phyloP scores from a whole-genome alignment of 169 alveolate genomes.

The Plasmodium sp. region DNA sequence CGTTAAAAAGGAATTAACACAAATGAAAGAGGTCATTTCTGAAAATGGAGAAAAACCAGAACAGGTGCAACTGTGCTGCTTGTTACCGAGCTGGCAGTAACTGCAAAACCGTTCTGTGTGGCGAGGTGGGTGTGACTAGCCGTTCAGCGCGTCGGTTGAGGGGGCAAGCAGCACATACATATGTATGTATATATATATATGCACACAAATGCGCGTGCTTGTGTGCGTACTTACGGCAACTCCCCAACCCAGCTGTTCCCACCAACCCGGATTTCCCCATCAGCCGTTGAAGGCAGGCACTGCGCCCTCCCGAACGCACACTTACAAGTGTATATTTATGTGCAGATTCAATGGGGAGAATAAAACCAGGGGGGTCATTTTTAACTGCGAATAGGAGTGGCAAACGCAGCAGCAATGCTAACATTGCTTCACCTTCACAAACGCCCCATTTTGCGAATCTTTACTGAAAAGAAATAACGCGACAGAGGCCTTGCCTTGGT shows the following conservation, averaged over 20 bases:
- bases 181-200: background rate
- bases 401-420: background rate
- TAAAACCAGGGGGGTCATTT: background rate
- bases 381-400: background rate
- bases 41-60: background rate
- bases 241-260: background rate
- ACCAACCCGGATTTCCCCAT: background rate
- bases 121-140: background rate
- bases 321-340: background rate
- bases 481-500: background rate
- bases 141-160: background rate
- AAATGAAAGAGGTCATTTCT: background rate
- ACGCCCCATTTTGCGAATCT: background rate
- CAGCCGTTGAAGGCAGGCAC: background rate
- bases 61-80: background rate
- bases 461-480: background rate
- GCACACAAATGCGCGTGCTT: background rate
- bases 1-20: background rate
- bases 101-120: background rate
- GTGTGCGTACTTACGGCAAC: background rate
- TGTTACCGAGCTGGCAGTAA: background rate
- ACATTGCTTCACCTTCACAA: background rate
- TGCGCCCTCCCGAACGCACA: background rate
- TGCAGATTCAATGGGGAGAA: background rate
- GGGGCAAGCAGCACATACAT: background rate